phyloP scores from a whole-genome alignment of 2,329 filamentous ascomycete species.

The Talaromyces pinophilus region DNA sequence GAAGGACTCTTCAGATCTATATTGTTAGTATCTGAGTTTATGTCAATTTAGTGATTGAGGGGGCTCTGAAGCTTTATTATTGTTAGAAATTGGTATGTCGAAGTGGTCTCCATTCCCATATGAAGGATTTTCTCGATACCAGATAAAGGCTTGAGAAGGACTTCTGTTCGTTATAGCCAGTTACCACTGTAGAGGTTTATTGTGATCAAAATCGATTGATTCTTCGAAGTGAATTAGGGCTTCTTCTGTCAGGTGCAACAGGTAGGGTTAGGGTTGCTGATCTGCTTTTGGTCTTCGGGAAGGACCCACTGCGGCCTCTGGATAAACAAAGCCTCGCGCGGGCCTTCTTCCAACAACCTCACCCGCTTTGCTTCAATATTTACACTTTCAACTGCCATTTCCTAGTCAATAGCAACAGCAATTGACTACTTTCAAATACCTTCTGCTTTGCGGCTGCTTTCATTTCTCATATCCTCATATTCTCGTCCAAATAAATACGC shows the following conservation, averaged over 20 bases:
- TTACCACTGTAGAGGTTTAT: neutral
- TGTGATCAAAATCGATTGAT: neutral
- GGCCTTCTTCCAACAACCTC: conserved; percentile 6
- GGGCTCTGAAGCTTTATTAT: neutral
- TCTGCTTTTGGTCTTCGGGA: conserved; percentile 13
- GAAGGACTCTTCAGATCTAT: neutral
- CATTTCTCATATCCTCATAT: neutral
- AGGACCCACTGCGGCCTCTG: conserved; percentile 5
- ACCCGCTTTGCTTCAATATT: conserved; percentile 2
- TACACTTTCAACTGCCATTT: neutral
- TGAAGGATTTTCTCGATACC: neutral
- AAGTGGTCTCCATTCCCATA: neutral
- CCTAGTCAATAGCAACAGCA: neutral
- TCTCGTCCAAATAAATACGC: neutral
- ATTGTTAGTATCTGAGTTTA: neutral
- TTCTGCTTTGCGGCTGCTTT: neutral
- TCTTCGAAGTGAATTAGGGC: neutral
- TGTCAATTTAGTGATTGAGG: neutral
- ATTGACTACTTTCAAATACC: neutral
- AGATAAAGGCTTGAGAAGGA: neutral
- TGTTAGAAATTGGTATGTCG: neutral
- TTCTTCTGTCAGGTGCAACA: neutral
- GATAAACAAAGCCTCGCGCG: conserved; percentile 20
- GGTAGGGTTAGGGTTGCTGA: neutral
- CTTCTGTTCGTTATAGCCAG: neutral